phyloP scores from a whole-genome alignment of 1,284 basidiomycete species.

The Schizophyllum amplum region DNA sequence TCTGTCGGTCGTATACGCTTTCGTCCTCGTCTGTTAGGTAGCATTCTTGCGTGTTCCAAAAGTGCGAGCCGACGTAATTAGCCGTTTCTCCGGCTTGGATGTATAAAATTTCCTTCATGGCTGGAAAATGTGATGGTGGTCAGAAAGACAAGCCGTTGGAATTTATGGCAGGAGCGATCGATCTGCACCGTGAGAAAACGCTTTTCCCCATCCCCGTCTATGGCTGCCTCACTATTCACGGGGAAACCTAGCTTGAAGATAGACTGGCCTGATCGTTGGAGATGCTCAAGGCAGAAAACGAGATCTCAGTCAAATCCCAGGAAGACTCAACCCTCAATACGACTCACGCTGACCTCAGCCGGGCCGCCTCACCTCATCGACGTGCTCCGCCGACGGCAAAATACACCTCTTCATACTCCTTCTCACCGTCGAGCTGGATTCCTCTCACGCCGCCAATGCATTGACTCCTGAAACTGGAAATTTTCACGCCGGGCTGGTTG shows the following conservation, averaged over 20 bases:
- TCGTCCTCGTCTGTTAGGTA: constrained; percentile 51
- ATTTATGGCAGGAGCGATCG: no score
- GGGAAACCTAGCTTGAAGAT: no score
- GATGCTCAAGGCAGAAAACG: no score
- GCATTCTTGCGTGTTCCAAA: constrained; percentile 72
- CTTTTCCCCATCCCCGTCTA: no score
- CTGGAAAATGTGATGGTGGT: neutral
- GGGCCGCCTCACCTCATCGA: neutral
- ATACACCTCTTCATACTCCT: neutral
- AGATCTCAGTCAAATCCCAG: no score
- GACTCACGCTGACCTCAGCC: no score
- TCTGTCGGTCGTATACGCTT: constrained; percentile 7
- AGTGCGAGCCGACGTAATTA: constrained; percentile 67
- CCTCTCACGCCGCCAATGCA: neutral
- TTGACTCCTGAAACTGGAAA: neutral
- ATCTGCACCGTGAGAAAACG: no score
- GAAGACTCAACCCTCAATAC: no score
- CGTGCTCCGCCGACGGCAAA: neutral
- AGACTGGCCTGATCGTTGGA: no score
- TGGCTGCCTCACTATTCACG: no score
- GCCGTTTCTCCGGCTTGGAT: constrained; percentile 62
- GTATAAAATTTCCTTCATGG: constrained; percentile 74
- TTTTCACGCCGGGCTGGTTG: no score
- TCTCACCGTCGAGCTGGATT: neutral
- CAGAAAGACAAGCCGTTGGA: no score